Evolutionary conservation across 1,139 yeast genomes (phyloP).

Genomic region (Taphrina pruni): DNA sequence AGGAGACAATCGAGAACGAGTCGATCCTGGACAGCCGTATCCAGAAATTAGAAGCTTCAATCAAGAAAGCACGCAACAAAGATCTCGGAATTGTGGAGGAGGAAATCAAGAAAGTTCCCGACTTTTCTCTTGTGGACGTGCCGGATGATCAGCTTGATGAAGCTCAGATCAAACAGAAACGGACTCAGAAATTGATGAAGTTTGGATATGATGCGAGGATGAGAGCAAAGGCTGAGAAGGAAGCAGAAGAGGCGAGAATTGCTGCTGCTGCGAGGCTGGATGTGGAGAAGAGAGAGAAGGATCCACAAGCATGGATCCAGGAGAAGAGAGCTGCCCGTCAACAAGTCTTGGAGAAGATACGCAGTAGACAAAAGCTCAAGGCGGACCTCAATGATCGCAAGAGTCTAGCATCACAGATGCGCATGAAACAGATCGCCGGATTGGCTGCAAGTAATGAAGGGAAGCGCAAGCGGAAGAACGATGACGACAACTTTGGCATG

Average conservation of each 20-base stretch:
- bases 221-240: constrained; percentile 81
- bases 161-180: constrained; percentile 83
- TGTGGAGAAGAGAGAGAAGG: constrained; percentile 74
- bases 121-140: constrained; percentile 78
- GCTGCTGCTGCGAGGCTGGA: constrained; percentile 62
- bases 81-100: constrained; percentile 65
- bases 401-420: constrained; percentile 86
- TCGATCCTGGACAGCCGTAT: constrained; percentile 73
- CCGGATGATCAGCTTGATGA: constrained; percentile 83
- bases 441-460: constrained; percentile 72
- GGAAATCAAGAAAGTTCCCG: constrained; percentile 58
- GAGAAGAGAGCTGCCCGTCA: constrained; percentile 69
- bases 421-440: constrained; percentile 91
- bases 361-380: constrained; percentile 41
- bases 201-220: constrained; percentile 89
- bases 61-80: constrained; percentile 68
- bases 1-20: constrained; percentile 79
- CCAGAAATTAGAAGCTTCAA: constrained; percentile 67
- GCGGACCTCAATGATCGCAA: constrained; percentile 81
- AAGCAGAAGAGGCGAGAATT: constrained; percentile 60
- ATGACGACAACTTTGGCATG: constrained; percentile 93
- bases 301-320: constrained; percentile 79
- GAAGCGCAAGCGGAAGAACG: constrained; percentile 62
- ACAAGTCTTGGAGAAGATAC: constrained; percentile 54
- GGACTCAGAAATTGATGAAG: constrained; percentile 78